A percentile compares a stretch with the other conserved stretches of the same genome.
These are phyloP conservation scores for Bretziella fagacearum DNA, from an alignment of 2,329 filamentous ascomycete genomes.

Conservation along the genomic window DNA sequence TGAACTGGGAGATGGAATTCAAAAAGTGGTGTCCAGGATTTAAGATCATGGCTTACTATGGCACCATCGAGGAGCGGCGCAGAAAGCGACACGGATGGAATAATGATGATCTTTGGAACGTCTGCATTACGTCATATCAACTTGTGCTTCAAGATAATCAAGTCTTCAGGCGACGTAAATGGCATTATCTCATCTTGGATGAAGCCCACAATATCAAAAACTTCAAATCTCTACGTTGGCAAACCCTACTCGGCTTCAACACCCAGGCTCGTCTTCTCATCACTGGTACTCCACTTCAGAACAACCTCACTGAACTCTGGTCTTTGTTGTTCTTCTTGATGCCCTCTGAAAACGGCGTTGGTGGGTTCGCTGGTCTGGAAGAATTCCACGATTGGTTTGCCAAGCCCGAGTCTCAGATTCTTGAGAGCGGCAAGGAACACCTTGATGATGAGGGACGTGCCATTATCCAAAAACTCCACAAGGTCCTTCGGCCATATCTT, in stretches of 20 bases:
- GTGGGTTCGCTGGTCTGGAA: conserved; percentile 83
- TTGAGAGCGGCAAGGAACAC: conserved; percentile 83
- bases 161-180: conserved; percentile 77
- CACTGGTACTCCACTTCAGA: conserved; percentile 89
- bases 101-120: conserved; percentile 86
- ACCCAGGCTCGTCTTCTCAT: conserved; percentile 73
- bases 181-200: conserved; percentile 97
- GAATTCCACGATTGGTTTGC: conserved; percentile 96
- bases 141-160: conserved; percentile 86
- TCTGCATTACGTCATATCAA: conserved; percentile 95
- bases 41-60: conserved; percentile 95
- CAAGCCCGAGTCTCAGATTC: conserved; percentile 85
- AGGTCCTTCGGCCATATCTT: conserved; percentile 81
- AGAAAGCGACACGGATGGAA: conserved; percentile 86
- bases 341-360: conserved; percentile 72
- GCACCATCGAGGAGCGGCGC: conserved; percentile 79
- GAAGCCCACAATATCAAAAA: conserved; percentile 99
- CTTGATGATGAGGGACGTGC: conserved; percentile 88
- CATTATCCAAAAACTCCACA: conserved; percentile 85
- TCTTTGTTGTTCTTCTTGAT: conserved; percentile 92
- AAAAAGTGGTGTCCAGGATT: conserved; percentile 98
- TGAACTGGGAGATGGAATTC: conserved; percentile 99
- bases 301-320: conserved; percentile 94
- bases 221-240: conserved; percentile 95
- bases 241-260: conserved; percentile 84